Percentiles rank a stretch among this genome's conserved stretches.
Conservation (phyloP, 1,284 basidiomycete species). For the Cutaneotrichosporon dermatis region DNA sequence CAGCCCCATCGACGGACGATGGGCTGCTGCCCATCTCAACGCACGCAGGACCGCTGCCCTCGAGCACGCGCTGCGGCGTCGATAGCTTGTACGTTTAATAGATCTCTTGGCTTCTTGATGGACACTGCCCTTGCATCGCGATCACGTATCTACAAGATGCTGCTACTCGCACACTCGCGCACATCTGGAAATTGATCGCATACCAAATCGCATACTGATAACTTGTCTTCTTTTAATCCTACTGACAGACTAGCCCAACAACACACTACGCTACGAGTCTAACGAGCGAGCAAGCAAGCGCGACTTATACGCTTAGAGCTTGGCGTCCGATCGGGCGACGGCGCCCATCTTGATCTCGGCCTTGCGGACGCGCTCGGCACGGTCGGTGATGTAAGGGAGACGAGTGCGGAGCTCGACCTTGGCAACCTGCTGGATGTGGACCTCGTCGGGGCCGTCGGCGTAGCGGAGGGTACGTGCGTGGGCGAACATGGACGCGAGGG, state of each 20-base stretch:
- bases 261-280: too few species aligned
- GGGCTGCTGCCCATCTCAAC: not conserved
- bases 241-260: too few species aligned
- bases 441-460: slow-evolving; percentile 90
- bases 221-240: not conserved
- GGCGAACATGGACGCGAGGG: slow-evolving; percentile 73
- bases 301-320: not conserved
- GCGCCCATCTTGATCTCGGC: slow-evolving; percentile 11
- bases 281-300: too few species aligned
- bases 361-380: slow-evolving; percentile 9
- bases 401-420: slow-evolving; percentile 66
- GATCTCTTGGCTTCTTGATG: not conserved
- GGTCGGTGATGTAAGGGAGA: slow-evolving; percentile 14
- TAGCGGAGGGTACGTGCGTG: slow-evolving; percentile 79
- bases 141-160: too few species aligned
- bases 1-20: slow-evolving; percentile 2
- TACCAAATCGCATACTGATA: not conserved
- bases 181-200: too few species aligned
- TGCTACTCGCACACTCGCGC: too few species aligned
- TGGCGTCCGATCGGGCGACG: not conserved
- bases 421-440: slow-evolving; percentile 92
- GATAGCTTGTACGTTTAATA: not conserved
- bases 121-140: not conserved
- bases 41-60: not conserved
- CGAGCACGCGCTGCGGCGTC: not conserved